These are phyloP conservation scores for Sordariomycetes sp. DNA, from an alignment of 2,329 filamentous ascomycete species.

Conservation along the genomic window DNA sequence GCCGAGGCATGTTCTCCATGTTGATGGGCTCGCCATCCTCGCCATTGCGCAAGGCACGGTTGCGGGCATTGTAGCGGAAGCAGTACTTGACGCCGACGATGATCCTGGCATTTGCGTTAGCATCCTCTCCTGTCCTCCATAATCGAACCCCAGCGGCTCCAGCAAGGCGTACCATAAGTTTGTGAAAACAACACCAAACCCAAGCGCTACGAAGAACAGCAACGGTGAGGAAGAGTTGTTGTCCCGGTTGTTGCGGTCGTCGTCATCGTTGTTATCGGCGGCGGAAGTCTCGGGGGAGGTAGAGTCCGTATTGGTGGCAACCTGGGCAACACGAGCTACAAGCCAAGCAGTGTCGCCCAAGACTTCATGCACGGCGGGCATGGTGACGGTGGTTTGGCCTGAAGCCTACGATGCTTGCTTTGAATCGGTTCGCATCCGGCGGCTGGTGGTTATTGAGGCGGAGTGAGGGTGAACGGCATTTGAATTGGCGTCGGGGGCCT, in stretches of 20 bases:
- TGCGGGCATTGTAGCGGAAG: constrained; percentile 94
- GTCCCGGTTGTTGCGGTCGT: constrained; percentile 6
- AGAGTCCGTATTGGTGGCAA: constrained; percentile 8
- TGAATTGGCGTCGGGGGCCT: no score
- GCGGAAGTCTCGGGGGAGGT: constrained; percentile 5
- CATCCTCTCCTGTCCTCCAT: not conserved
- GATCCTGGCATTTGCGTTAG: constrained; percentile 55
- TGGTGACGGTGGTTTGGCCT: constrained; percentile 12
- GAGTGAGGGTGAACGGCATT: no score
- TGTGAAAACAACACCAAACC: constrained; percentile 96
- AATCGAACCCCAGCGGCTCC: not conserved
- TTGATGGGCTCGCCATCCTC: constrained; percentile 86
- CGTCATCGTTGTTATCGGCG: constrained; percentile 5
- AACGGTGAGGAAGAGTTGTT: constrained; percentile 31
- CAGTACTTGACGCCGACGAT: constrained; percentile 99
- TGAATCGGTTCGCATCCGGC: no score
- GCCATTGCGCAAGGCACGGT: constrained; percentile 66
- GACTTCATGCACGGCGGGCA: constrained; percentile 26
- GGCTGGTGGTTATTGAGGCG: no score
- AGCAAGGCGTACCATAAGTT: constrained; percentile 74
- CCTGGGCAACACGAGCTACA: constrained; percentile 22
- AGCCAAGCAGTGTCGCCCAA: constrained; percentile 25
- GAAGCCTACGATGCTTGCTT: no score
- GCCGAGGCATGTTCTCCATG: constrained; percentile 72
- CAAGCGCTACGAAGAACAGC: constrained; percentile 84